Conservation (phyloP, 345 rosid genomes). For the Fremontodendron californicum region DNA sequence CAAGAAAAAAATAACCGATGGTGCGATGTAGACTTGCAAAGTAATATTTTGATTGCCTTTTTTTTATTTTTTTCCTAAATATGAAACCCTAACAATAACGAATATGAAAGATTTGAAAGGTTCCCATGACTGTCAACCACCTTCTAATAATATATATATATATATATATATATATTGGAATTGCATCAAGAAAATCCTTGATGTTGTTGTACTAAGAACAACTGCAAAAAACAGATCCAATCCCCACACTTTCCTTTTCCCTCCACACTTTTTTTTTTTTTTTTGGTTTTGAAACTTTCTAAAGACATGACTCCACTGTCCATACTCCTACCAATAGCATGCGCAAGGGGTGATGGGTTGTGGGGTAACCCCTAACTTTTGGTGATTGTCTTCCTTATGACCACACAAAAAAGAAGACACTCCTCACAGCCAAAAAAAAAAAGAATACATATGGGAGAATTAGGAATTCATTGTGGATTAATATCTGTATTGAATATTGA, state of each 20-base stretch:
- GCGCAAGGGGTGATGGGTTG: conserved; percentile 36
- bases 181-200: conserved; percentile 1
- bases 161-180: not conserved
- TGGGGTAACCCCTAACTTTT: conserved; percentile 27
- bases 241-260: not conserved
- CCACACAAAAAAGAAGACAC: not conserved
- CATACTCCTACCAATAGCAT: conserved; percentile 22
- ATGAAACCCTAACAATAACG: not conserved
- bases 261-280: not conserved
- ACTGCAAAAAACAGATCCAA: conserved; percentile 10
- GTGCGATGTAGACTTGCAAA: too few relatives aligned
- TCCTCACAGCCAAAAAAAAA: not conserved
- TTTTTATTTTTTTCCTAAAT: not conserved
- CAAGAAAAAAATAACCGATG: too few relatives aligned
- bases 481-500: conserved; percentile 25
- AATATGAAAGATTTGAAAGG: not conserved
- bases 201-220: conserved; percentile 17
- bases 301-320: conserved; percentile 45
- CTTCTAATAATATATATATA: not conserved
- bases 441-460: not conserved
- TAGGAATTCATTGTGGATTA: conserved; percentile 24
- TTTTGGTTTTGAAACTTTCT: not conserved
- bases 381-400: conserved; percentile 21
- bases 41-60: not conserved
- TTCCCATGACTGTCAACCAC: not conserved